Base-by-base conservation (phyloP, 805 yeast genomes). In the Maudiozyma saulgeensis region DNA sequence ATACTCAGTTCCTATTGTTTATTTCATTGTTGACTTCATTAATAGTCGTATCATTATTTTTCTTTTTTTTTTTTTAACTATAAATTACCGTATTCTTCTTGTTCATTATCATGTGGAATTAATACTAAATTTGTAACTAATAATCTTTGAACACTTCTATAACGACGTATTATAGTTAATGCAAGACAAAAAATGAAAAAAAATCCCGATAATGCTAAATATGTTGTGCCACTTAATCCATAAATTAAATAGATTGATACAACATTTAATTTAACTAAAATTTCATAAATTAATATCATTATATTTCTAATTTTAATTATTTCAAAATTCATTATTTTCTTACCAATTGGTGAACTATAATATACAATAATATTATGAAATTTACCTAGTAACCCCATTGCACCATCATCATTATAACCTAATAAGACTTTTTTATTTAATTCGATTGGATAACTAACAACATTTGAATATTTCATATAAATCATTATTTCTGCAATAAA, bases 341-440 rank as follows among this genome's bases (percentile, higher is more conserved):
- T 35, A n/a, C 38, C 38, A 15, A 54, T 15, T 5, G 63, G 62
- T n/a, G 56, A 51, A 7, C 62, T 50, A 42, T 63, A 58, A 51
- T 52, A 64, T 3, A 63, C 56, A 5, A 64, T 47, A 5, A 64
- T 56, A 45, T 64, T 65, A 51, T 66, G 68, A 41, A 64, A 66
- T 50, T 61, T 64, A 35, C 62, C 62, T 45, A 65, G 39, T 37
- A 64, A 49, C 9, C 63, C 60, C 37, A 54, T 26, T 8, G 51
- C 48, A 16, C 51, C 46, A n/a, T 50, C 50, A 25, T 53, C 50
- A 18, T 43, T 45, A 39, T 49, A 54, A 5, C 56, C 50, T 15
- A 55, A n/a, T 21, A 55, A 21, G 6, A 19, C 4, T 5, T 23
- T 4, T 8, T 11, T 11, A 28, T 11, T 28, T 11, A 9, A 8